Evolutionary conservation across 371 early-diverging fungal genomes (phyloP), one percentile per base, ranked within the genome.

Genomic region (Conidiobolus incongruus): DNA sequence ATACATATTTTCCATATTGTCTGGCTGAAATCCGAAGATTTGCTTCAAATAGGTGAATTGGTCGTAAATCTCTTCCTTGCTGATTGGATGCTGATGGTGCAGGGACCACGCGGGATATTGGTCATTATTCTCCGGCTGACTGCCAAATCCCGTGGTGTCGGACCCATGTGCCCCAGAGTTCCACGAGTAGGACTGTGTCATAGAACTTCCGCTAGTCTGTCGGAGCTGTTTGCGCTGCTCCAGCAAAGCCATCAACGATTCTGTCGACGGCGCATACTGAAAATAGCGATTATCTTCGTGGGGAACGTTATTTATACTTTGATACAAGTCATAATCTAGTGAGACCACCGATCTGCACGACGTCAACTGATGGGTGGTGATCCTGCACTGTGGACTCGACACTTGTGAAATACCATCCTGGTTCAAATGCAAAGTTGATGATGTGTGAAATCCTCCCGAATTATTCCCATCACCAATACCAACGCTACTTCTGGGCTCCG

Each of bases 21-120:
- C 83, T 29, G 58, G 56, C 55, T 88, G 89, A 55, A 88, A 88
- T 0, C 89, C 86, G 45, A 83, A 82, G 54, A 66, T 70, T 30
- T 56, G 52, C 2, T 61, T 61, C 42, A 81, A 45, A 40, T 68
- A 65, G 30, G 62, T 55, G 53, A 81, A 75, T 19, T 72, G 66
- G 34, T 66, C 68, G 39, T 65, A 66, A 31, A 79, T 72, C 47
- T 73, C 72, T 37, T 68, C 73, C 15, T 60, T 60, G 21, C 74
- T 67, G 26, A 72, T 52, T 10, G 80, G 77, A 12, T 72, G 59
- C 45, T 65, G 65, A 44, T 66, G 59, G 15, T 69, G 67, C 11
- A 43, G 3, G 24, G 63, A 58, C 81, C 82, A 80, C 1, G 80
- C 62, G 17, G 81, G 75, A 35, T 75, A 83, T 8, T 61, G 66